Evolutionary conservation across 345 rosid genomes (phyloP).

Genomic region (Eucalyptus dawsonii): DNA sequence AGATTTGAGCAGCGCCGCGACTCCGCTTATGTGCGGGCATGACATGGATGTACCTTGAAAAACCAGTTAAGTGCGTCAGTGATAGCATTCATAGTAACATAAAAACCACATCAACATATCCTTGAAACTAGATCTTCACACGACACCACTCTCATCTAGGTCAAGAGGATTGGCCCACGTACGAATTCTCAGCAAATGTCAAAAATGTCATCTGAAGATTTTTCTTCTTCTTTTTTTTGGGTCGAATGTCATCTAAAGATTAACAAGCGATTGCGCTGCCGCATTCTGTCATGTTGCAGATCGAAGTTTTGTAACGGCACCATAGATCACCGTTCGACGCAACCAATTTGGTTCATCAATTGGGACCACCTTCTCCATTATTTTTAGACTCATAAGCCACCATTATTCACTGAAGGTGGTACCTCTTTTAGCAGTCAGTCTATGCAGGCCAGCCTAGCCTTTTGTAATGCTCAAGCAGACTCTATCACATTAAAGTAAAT

Average conservation of each 20-base stretch:
- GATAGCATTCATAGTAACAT: neutral
- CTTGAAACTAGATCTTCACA: neutral
- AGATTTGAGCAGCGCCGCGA: slow-evolving; percentile 79
- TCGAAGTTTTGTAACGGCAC: neutral
- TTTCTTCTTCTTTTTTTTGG: too few species aligned
- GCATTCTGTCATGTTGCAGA: neutral
- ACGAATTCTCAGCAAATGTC: neutral
- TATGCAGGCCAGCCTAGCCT: neutral
- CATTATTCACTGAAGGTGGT: neutral
- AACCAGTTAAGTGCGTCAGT: neutral
- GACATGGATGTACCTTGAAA: slow-evolving; percentile 87
- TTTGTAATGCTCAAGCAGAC: neutral
- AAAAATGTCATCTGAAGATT: neutral
- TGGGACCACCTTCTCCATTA: neutral
- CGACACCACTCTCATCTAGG: too few species aligned
- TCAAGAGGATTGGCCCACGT: neutral
- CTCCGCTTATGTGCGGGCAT: slow-evolving; percentile 89
- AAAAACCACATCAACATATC: neutral
- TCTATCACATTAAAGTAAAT: neutral
- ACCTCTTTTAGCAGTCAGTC: neutral
- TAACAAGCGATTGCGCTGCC: neutral
- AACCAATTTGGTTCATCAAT: neutral
- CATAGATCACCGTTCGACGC: neutral
- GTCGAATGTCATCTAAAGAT: neutral
- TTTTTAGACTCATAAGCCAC: neutral